Evolutionary conservation across 2,329 filamentous ascomycete genomes (phyloP), one percentile per base, ranked within the genome.

Genomic region (Trichoderma koningii): DNA sequence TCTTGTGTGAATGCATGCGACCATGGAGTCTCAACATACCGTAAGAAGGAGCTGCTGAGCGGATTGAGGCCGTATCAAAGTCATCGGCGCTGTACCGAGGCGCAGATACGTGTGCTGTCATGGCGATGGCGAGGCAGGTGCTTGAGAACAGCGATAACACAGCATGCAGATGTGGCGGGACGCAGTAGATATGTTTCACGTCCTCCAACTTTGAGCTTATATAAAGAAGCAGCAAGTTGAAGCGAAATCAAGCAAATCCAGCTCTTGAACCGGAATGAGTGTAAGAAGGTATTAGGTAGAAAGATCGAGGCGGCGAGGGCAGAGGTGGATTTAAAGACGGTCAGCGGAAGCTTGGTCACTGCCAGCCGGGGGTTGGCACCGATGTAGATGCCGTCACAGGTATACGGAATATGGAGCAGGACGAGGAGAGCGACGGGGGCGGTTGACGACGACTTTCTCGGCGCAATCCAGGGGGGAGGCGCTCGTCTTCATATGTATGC

Each of bases 1-100:
- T 21, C 5, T 34, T 15, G 12, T 34, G 9, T 34, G n/a, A 2
- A 21, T 21, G 30, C 3, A 34, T 34, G 30, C 41, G 30, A 28
- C 4, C 17, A 28, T 12, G 7, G 15, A 9, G 1, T 30, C 3
- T 55, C 5, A 44, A 78, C 83, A 81, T 70, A 87, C 85, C 80
- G 74, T 90, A 90, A 10, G 88, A 90, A 47, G 88, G 88, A n/a
- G 87, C 87, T 7, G 83, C 83, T 19, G 87, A 90, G 69, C 81
- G 85, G 67, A 90, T 84, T 10, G 88, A 90, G 7, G 85, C 82
- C 23, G 87, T 89, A 70, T 90, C 88, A 66, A 88, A 86, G 73
- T 90, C 87, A 66, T 86, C 83, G 6, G 77, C 70, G 69, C 73
- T 75, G 65, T 78, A 78, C 52, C 76, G 75, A 63, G 76, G 71